Evolutionary conservation across 805 yeast species (phyloP).

Genomic region (Spathaspora gorwiae): DNA sequence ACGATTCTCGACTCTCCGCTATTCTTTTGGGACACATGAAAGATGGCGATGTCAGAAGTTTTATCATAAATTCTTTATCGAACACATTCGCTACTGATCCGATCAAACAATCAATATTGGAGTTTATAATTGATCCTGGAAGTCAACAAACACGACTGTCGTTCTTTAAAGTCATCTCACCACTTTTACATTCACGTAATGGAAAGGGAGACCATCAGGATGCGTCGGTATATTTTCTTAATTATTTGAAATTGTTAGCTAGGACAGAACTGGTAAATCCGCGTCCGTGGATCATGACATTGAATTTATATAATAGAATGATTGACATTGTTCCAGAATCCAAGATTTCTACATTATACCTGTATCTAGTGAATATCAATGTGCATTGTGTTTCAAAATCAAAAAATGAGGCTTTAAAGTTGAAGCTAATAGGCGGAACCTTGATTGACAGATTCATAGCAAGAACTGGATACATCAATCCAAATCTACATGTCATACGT

Average conservation of each 20-base stretch:
- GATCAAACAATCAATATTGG: slow-evolving; percentile 23
- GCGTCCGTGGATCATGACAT: slow-evolving; percentile 16
- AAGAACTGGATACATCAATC: slow-evolving; percentile 31
- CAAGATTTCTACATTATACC: slow-evolving; percentile 20
- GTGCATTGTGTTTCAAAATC: slow-evolving; percentile 20
- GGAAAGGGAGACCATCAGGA: slow-evolving; percentile 7
- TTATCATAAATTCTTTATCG: slow-evolving; percentile 13
- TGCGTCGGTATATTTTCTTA: slow-evolving; percentile 13
- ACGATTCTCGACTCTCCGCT: slow-evolving; percentile 20
- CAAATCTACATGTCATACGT: slow-evolving; percentile 35
- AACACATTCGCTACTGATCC: slow-evolving; percentile 14
- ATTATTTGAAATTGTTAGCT: slow-evolving; percentile 24
- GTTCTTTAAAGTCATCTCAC: slow-evolving; percentile 9
- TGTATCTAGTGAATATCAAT: slow-evolving; percentile 28
- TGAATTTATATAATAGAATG: slow-evolving; percentile 13
- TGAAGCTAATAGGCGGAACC: slow-evolving; percentile 23
- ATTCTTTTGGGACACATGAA: slow-evolving; percentile 15
- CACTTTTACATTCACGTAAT: slow-evolving; percentile 12
- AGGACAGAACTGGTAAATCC: slow-evolving; percentile 18
- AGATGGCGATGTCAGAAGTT: slow-evolving; percentile 14
- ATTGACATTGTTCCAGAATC: slow-evolving; percentile 14
- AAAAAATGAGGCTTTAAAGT: slow-evolving; percentile 15
- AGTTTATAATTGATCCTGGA: slow-evolving; percentile 21
- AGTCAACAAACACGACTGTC: slow-evolving; percentile 11
- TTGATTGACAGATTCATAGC: slow-evolving; percentile 27